phyloP scores from a whole-genome alignment of 352 stramenopile species.

The Pythium dissotocum region DNA sequence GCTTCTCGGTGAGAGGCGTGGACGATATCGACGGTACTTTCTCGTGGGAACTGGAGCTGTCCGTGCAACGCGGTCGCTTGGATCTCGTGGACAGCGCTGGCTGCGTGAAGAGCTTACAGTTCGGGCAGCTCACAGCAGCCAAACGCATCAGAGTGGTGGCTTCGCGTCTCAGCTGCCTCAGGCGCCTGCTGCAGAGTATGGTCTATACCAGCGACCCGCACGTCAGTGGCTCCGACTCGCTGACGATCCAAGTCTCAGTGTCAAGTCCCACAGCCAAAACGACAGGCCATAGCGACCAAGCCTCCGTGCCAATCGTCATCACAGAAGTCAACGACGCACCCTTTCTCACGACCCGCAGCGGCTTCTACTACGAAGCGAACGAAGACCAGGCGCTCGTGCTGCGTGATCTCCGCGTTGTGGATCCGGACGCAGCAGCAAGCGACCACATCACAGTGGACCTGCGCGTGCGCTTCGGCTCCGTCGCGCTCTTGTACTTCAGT shows the following conservation, averaged over 20 bases:
- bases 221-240: conserved; percentile 44
- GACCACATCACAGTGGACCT: conserved; percentile 36
- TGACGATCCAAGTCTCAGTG: conserved; percentile 37
- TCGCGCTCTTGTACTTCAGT: conserved; percentile 35
- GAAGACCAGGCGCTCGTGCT: conserved; percentile 63
- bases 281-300: conserved; percentile 23
- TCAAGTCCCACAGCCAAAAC: not conserved
- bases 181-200: conserved; percentile 35
- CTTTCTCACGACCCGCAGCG: conserved; percentile 35
- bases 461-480: conserved; percentile 32
- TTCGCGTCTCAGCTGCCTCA: conserved; percentile 33
- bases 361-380: conserved; percentile 45
- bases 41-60: conserved; percentile 17
- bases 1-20: conserved; percentile 39
- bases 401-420: conserved; percentile 40
- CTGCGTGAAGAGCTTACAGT: conserved; percentile 4
- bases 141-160: conserved; percentile 8
- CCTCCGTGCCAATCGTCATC: conserved; percentile 46
- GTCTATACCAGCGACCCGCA: conserved; percentile 46
- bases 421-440: conserved; percentile 38
- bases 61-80: conserved; percentile 1
- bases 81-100: conserved; percentile 1
- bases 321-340: conserved; percentile 68
- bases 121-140: not conserved
- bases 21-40: conserved; percentile 24